Percentiles rank a stretch among this genome's conserved stretches.
Conservation (phyloP, 2,329 filamentous ascomycete species). For the Phialemoniopsis sp. region DNA sequence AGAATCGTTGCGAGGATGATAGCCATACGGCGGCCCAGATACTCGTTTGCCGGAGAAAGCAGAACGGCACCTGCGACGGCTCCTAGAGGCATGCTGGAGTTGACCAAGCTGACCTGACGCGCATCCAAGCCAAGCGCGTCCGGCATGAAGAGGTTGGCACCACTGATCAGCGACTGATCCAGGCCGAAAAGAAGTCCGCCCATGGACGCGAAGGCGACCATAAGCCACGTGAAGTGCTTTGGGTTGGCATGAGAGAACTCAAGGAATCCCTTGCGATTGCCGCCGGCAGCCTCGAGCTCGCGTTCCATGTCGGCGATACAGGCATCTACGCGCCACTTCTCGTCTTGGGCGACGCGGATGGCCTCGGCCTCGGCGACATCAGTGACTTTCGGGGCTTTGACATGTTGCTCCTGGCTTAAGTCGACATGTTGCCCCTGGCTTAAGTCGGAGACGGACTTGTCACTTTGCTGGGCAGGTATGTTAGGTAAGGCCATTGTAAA, state of each 20-base stretch:
- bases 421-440: too few species aligned
- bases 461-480: too few species aligned
- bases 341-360: slow-evolving; percentile 1
- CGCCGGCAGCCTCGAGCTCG: slow-evolving; percentile 22
- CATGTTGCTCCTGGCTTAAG: too few species aligned
- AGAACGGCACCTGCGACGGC: slow-evolving; percentile 67
- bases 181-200: slow-evolving; percentile 68
- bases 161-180: slow-evolving; percentile 69
- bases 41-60: slow-evolving; percentile 63
- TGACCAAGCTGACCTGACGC: slow-evolving; percentile 61
- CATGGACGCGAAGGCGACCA: slow-evolving; percentile 71
- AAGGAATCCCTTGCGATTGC: slow-evolving; percentile 23
- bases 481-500: too few species aligned
- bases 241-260: slow-evolving; percentile 34
- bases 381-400: too few species aligned
- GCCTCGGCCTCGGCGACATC: slow-evolving; percentile 7
- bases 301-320: slow-evolving; percentile 8
- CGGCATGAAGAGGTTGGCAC: slow-evolving; percentile 65
- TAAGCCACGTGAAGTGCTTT: slow-evolving; percentile 59
- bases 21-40: slow-evolving; percentile 60
- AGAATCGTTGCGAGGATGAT: slow-evolving; percentile 67
- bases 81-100: slow-evolving; percentile 67
- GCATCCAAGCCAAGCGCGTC: slow-evolving; percentile 48
- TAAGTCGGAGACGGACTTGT: too few species aligned
- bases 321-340: slow-evolving; percentile 2